These are phyloP conservation scores for Scalesia atractyloides DNA, from an alignment of 129 eudicot genomes.

Conservation along the genomic window DNA sequence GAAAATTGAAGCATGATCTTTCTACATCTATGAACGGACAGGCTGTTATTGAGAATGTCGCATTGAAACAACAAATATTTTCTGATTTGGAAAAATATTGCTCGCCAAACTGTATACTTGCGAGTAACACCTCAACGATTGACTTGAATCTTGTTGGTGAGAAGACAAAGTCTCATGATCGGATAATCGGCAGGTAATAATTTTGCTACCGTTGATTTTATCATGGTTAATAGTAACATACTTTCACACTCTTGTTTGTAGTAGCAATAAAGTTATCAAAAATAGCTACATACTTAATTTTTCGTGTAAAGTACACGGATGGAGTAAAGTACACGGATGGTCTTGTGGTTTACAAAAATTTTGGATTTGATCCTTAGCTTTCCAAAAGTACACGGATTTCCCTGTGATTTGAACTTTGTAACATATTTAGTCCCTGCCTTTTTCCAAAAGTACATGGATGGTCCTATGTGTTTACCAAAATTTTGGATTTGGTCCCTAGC, in stretches of 20 bases:
- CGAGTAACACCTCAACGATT: slow-evolving; percentile 73
- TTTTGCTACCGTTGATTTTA: slow-evolving; percentile 1
- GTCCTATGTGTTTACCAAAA: too few relatives aligned
- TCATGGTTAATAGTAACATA: background rate
- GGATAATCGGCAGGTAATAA: slow-evolving; percentile 84
- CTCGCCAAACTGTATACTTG: slow-evolving; percentile 69
- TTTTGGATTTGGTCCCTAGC: too few relatives aligned
- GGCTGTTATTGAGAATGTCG: slow-evolving; percentile 80
- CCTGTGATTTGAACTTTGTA: too few relatives aligned
- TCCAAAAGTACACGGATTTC: too few relatives aligned
- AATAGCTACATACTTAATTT: background rate
- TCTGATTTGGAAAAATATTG: slow-evolving; percentile 68
- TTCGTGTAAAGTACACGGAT: background rate
- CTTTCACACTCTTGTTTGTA: background rate
- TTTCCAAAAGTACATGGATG: too few relatives aligned
- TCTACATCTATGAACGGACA: slow-evolving; percentile 29
- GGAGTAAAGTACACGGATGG: too few relatives aligned
- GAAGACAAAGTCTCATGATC: slow-evolving; percentile 65
- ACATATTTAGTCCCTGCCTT: too few relatives aligned
- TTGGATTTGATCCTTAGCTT: too few relatives aligned
- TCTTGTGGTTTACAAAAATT: too few relatives aligned
- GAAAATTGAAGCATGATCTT: background rate
- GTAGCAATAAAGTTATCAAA: background rate
- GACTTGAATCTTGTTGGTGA: slow-evolving; percentile 70
- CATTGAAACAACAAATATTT: slow-evolving; percentile 77